Conservation (phyloP, 164 flowering plant species). For the Cinnamomum chago region DNA sequence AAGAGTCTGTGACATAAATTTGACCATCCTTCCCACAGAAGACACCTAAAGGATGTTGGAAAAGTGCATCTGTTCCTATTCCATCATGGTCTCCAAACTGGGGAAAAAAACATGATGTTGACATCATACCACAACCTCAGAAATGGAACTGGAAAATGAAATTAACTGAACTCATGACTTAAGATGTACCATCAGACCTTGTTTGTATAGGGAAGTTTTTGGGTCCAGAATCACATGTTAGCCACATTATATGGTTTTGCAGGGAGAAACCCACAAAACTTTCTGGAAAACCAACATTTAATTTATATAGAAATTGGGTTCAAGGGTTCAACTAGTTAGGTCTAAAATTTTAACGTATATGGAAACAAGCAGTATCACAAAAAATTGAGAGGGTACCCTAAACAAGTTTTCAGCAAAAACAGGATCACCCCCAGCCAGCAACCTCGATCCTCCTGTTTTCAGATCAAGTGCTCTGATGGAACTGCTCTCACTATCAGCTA, state of each 20-base stretch:
- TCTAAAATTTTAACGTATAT: background rate
- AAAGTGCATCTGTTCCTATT: constrained; percentile 81
- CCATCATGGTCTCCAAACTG: constrained; percentile 99
- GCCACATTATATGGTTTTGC: background rate
- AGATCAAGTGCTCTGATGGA: constrained; percentile 82
- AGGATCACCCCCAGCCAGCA: constrained; percentile 92
- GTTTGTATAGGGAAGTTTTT: background rate
- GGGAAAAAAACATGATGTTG: constrained; percentile 9
- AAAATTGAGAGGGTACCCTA: constrained; percentile 39
- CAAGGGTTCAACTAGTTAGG: background rate
- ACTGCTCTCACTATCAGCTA: constrained; percentile 99
- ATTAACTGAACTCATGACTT: background rate
- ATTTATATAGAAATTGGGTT: background rate
- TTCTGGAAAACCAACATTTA: background rate
- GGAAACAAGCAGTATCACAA: constrained; percentile 1
- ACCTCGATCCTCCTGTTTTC: constrained; percentile 81
- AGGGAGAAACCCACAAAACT: background rate
- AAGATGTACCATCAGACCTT: background rate
- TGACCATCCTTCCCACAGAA: constrained; percentile 64
- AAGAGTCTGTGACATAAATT: constrained; percentile 81
- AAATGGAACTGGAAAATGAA: background rate
- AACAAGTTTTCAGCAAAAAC: constrained; percentile 81
- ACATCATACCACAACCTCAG: background rate
- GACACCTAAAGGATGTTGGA: constrained; percentile 95
- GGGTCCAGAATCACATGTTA: background rate